Base-by-base conservation (phyloP, 2,329 filamentous ascomycete genomes). In the Fusarium anguioides region DNA sequence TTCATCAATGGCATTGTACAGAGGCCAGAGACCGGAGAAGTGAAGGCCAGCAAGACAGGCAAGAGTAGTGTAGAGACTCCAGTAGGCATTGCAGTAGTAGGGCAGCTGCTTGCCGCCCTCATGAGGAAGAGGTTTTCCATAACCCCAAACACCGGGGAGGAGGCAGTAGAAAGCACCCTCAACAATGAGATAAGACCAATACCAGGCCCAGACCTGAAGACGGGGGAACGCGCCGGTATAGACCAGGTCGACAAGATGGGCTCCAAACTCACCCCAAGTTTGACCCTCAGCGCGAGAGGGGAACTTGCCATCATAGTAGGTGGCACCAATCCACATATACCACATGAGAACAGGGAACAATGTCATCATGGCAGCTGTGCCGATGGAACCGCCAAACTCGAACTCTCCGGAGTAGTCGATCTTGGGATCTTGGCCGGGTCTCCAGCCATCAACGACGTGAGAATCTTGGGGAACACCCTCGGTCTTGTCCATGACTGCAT, bases 291-390 rank as follows among this genome's bases (percentile, higher is more conserved):
- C 81, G 2, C 88, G 91, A 40, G 82, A 81, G 17, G 96, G 96
- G 49, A 96, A 84, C 66, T 91, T 89, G 71, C 95, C 95, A 76
- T 93, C 83, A 81, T 97, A 99, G 81, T 95, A 97, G 47, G 90
- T 94, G 31, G 95, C 92, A 48, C 96, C 96, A 78, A 97, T 90
- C 94, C 94, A 98, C 94, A 99, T 97, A 82, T 97, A 98, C 86
- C 93, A 97, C 95, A 98, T 98, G 72, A 99, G 86, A 35, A 90
- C 65, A n/a, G 96, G 96, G 80, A 98, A 99, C 42, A 91, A 88
- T 65, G 94, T 85, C 93, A 98, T 98, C 87, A 97, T 94, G 70
- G 87, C 83, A 17, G 86, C 80, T 39, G 94, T 91, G 54, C 96
- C 95, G n/a, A 86, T 76, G 5, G 92, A 89, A 59, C 96, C 96